Conservation (phyloP, 345 rosid genomes). For the Kernera saxatilis region DNA sequence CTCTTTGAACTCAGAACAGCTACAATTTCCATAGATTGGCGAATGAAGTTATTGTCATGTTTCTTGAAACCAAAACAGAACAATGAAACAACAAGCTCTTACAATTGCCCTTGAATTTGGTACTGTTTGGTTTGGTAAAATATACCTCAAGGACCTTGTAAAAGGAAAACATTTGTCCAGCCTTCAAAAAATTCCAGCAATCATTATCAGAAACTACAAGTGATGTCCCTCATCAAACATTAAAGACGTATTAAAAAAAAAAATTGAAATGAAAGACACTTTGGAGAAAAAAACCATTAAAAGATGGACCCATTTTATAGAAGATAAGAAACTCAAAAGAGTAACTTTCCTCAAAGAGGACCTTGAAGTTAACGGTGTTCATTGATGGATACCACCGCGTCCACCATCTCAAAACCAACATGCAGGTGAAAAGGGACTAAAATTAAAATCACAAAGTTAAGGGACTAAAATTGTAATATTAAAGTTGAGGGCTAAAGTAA, state of each 20-base stretch:
- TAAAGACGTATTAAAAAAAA: not conserved
- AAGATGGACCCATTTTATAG: not conserved
- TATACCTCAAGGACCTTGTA: not conserved
- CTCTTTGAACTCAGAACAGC: not conserved
- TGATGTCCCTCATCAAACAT: not conserved
- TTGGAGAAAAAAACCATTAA: not conserved
- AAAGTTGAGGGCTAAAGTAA: not conserved
- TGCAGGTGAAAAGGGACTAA: not conserved
- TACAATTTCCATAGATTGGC: not conserved
- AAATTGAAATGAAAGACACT: not conserved
- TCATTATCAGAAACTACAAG: not conserved
- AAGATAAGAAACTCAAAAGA: not conserved
- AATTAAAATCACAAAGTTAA: not conserved
- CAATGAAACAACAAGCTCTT: not conserved
- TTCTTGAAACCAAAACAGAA: constrained; percentile 12
- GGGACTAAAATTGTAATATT: not conserved
- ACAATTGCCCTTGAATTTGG: not conserved
- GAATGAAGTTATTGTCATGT: not conserved
- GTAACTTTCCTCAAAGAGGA: not conserved
- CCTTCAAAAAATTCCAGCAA: not conserved
- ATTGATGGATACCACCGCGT: not conserved
- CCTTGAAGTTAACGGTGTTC: not conserved
- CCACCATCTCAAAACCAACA: not conserved
- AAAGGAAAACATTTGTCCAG: not conserved
- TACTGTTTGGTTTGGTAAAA: not conserved